phyloP scores from a whole-genome alignment of 2,329 filamentous ascomycete species.

The Nothophoma quercina region DNA sequence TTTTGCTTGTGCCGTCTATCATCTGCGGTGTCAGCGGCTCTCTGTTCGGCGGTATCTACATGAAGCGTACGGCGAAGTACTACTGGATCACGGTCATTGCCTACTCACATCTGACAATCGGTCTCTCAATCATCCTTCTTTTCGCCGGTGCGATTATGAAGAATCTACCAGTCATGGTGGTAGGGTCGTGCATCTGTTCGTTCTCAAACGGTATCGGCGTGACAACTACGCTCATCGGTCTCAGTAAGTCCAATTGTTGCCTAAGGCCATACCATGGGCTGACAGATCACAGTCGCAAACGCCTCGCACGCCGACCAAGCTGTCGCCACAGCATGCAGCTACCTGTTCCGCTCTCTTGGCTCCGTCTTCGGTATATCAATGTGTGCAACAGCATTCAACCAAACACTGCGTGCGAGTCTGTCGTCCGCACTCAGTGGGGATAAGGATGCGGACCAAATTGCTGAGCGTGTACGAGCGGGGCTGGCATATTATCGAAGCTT shows the following conservation, averaged over 20 bases:
- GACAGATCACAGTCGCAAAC: slow-evolving; percentile 65
- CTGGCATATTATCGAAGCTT: slow-evolving; percentile 73
- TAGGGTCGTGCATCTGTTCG: slow-evolving; percentile 63
- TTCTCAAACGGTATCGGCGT: slow-evolving; percentile 68
- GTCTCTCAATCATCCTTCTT: slow-evolving; percentile 64
- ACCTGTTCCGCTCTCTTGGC: slow-evolving; percentile 79
- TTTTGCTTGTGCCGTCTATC: slow-evolving; percentile 73
- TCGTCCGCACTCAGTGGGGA: slow-evolving; percentile 62
- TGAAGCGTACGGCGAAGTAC: slow-evolving; percentile 75
- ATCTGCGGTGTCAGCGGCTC: slow-evolving; percentile 69
- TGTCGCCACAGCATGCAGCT: slow-evolving; percentile 78
- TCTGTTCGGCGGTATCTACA: slow-evolving; percentile 69
- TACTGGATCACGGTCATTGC: slow-evolving; percentile 71
- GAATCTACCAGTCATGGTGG: slow-evolving; percentile 61
- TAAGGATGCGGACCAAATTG: slow-evolving; percentile 69
- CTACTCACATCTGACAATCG: slow-evolving; percentile 63
- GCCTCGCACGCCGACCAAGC: slow-evolving; percentile 72
- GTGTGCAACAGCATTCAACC: slow-evolving; percentile 75
- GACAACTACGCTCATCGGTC: slow-evolving; percentile 74
- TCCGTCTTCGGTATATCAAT: slow-evolving; percentile 72
- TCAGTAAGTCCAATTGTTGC: slow-evolving; percentile 56
- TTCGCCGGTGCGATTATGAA: slow-evolving; percentile 63
- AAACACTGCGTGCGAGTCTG: slow-evolving; percentile 67
- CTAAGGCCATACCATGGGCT: neutral
- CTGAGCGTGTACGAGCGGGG: slow-evolving; percentile 72